Percentiles rank a stretch among this genome's conserved stretches.
phyloP scores from a whole-genome alignment of 306 rosid species.

The Crotalaria pallida region DNA sequence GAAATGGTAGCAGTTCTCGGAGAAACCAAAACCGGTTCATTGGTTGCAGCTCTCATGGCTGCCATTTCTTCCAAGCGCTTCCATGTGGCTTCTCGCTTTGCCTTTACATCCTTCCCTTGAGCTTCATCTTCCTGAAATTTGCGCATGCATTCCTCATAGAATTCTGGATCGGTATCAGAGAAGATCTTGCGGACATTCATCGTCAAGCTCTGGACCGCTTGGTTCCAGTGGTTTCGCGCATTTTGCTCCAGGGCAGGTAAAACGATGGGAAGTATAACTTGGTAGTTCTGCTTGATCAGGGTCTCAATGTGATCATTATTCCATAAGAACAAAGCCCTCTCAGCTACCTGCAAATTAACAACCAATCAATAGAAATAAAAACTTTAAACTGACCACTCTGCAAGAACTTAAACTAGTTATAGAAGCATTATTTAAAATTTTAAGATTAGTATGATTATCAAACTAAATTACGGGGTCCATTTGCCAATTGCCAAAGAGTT shows the following conservation, averaged over 20 bases:
- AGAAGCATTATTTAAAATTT: neutral
- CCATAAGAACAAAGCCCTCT: slow-evolving; percentile 95
- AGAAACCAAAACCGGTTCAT: slow-evolving; percentile 74
- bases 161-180: slow-evolving; percentile 63
- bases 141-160: slow-evolving; percentile 69
- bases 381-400: neutral
- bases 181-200: slow-evolving; percentile 81
- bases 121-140: slow-evolving; percentile 73
- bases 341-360: slow-evolving; percentile 74
- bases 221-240: slow-evolving; percentile 82
- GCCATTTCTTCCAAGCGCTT: slow-evolving; percentile 88
- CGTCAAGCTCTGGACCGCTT: slow-evolving; percentile 88
- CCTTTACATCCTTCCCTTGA: slow-evolving; percentile 40
- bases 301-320: slow-evolving; percentile 79
- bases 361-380: slow-evolving; percentile 3
- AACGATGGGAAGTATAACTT: slow-evolving; percentile 68
- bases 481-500: neutral
- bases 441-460: neutral
- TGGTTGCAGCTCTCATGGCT: slow-evolving; percentile 61
- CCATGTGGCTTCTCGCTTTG: slow-evolving; percentile 68
- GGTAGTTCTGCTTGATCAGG: slow-evolving; percentile 77
- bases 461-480: neutral
- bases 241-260: slow-evolving; percentile 82
- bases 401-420: neutral
- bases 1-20: slow-evolving; percentile 42